Evolutionary conservation across 2,329 filamentous ascomycete species (phyloP).

Genomic region (Exutisphaerella laricina): DNA sequence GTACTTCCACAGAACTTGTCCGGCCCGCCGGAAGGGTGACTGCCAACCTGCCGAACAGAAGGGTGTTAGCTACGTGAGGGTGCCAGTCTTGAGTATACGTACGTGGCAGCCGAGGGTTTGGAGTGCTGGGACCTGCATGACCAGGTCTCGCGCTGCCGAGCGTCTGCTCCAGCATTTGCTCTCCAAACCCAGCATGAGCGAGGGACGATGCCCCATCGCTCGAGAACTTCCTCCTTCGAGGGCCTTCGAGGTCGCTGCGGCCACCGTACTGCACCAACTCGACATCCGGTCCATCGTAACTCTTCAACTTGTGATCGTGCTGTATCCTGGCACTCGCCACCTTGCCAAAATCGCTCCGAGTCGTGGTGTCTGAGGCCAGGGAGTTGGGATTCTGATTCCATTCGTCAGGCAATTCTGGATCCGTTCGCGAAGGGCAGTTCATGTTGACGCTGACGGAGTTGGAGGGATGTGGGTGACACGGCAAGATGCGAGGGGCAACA

Average conservation of each 20-base stretch:
- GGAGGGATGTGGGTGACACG: no score
- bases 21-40: slow-evolving; percentile 15
- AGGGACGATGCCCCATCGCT: slow-evolving; percentile 20
- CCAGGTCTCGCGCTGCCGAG: slow-evolving; percentile 7
- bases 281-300: slow-evolving; percentile 26
- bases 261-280: slow-evolving; percentile 18
- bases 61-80: no score
- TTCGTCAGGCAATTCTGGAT: slow-evolving; percentile 48
- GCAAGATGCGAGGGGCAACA: no score
- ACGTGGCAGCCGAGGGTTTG: slow-evolving; percentile 20
- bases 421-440: slow-evolving; percentile 61
- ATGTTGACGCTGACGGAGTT: no score
- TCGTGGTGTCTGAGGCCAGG: slow-evolving; percentile 56
- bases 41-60: no score
- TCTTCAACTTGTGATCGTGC: slow-evolving; percentile 39
- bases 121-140: slow-evolving; percentile 8
- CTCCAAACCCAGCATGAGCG: slow-evolving; percentile 20
- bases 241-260: slow-evolving; percentile 12
- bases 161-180: slow-evolving; percentile 24
- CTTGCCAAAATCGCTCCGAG: slow-evolving; percentile 56
- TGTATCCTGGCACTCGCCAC: slow-evolving; percentile 54
- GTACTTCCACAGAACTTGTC: slow-evolving; percentile 39
- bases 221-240: slow-evolving; percentile 3
- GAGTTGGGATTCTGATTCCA: slow-evolving; percentile 59
- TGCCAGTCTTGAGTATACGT: no score